Base-by-base conservation (phyloP, 495 filamentous ascomycete genomes). In the Glarea lozoyensis region DNA sequence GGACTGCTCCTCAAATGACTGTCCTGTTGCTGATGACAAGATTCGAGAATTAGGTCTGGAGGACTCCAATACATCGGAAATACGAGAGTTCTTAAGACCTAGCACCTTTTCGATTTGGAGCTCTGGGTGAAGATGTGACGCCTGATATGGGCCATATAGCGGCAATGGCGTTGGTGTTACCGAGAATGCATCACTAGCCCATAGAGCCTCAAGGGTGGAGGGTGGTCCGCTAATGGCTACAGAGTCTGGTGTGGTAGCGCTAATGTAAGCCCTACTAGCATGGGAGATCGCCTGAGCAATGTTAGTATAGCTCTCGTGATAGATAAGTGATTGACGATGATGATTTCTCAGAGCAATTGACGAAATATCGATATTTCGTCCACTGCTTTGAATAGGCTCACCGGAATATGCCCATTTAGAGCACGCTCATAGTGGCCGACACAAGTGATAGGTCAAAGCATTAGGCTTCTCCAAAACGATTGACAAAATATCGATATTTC, bases 141-240 rank as follows among this genome's bases (percentile, higher is more conserved):
- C 84, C 62, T 94, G 88, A 53, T 87, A 93, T 1, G 87, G 84
- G 1, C 81, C 87, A 49, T 83, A 79, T 16, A 93, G 76, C 0
- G 84, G 78, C 32, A 84, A 75, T n/a, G 70, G 70, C 4, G 73
- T 68, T 1, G 72, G 72, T 51, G 79, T 79, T 38, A 10, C 70
- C 59, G 39, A 70, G 67, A 20, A 82, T 62, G 9, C 69, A 13
- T 65, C 60, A n/a, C 61, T 64, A 21, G 72, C 62, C 48, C 81
- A 71, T 18, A 92, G 67, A 1, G 67, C 53, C 31, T 70, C 64
- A 11, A 86, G 66, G 0, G 76, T 76, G 2, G 61, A 58, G 2
- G 87, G 87, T 2, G 86, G 82, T n/a, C 81, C 87, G 52, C 85
- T 89, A 38, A 94, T 72, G 29, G 84, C 82, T 31, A 92, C 58